phyloP scores from a whole-genome alignment of 2,329 filamentous ascomycete genomes.

The Harringtonia aguacate region DNA sequence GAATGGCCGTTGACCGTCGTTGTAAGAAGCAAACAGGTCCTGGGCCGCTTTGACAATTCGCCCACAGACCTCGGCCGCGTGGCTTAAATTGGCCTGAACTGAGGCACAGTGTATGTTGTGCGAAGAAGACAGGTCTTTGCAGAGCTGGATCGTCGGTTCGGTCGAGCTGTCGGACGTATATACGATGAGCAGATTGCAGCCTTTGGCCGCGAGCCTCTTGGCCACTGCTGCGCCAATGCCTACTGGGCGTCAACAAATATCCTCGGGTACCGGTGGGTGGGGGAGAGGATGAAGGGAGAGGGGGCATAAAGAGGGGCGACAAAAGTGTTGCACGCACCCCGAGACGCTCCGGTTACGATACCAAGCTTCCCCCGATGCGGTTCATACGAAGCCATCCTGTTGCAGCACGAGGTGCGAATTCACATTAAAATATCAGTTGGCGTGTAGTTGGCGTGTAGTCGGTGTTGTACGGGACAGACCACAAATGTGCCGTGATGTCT shows the following conservation, averaged over 20 bases:
- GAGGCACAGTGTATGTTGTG: conserved; percentile 3
- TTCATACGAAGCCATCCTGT: neutral
- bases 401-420: no score
- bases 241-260: conserved; percentile 14
- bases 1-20: conserved; percentile 40
- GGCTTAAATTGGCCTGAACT: conserved; percentile 10
- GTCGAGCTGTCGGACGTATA: conserved; percentile 22
- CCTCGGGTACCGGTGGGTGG: no score
- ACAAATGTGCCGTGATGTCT: no score
- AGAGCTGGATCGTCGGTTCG: conserved; percentile 30
- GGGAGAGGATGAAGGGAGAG: neutral
- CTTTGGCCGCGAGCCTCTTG: conserved; percentile 48
- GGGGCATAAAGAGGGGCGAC: neutral
- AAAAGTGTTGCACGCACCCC: no score
- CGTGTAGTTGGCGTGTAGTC: no score
- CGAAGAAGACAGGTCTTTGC: conserved; percentile 24
- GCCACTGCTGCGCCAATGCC: conserved; percentile 52
- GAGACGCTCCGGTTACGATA: conserved; percentile 41
- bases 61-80: conserved; percentile 12
- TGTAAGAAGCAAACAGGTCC: conserved; percentile 25
- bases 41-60: neutral
- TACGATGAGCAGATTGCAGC: conserved; percentile 47
- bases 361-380: conserved; percentile 1
- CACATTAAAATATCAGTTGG: no score
- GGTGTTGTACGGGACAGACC: no score